phyloP scores from a whole-genome alignment of 2,329 filamentous ascomycete genomes.

The Fusarium globosum region DNA sequence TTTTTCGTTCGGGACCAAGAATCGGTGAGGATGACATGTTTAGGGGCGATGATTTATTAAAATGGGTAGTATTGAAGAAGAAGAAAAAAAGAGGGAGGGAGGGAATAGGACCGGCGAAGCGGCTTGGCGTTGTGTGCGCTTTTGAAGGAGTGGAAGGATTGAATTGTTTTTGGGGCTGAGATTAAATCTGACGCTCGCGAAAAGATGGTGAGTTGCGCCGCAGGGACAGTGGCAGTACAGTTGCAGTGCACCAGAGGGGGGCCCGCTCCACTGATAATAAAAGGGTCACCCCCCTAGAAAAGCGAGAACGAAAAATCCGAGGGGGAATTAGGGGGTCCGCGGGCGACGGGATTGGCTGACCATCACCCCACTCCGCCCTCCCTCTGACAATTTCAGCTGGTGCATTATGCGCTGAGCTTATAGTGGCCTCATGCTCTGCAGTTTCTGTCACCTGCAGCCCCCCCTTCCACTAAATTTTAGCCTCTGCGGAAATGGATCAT shows the following conservation, averaged over 20 bases:
- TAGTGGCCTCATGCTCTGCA: background rate
- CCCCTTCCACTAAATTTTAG: conserved; percentile 13
- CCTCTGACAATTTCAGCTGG: background rate
- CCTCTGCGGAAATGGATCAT: background rate
- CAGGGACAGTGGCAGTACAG: background rate
- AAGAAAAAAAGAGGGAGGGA: background rate
- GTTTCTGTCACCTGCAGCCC: background rate
- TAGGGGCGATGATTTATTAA: background rate
- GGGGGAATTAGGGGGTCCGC: conserved; percentile 2
- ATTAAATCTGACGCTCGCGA: conserved; percentile 2
- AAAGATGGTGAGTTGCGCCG: background rate
- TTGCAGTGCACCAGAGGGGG: background rate
- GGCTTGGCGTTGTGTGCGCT: background rate
- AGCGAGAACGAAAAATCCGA: conserved; percentile 18
- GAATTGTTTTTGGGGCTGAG: background rate
- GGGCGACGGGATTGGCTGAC: conserved; percentile 1
- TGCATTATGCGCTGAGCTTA: background rate
- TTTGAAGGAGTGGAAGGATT: conserved; percentile 14
- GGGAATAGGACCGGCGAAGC: background rate
- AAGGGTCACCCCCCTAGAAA: background rate
- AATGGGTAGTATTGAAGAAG: background rate
- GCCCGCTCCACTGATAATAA: too few species aligned
- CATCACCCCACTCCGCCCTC: background rate
- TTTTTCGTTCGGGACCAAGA: conserved; percentile 20
- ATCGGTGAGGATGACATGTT: conserved; percentile 27